Evolutionary conservation across 2,329 filamentous ascomycete genomes (phyloP).

Genomic region (Colletotrichum shisoi): DNA sequence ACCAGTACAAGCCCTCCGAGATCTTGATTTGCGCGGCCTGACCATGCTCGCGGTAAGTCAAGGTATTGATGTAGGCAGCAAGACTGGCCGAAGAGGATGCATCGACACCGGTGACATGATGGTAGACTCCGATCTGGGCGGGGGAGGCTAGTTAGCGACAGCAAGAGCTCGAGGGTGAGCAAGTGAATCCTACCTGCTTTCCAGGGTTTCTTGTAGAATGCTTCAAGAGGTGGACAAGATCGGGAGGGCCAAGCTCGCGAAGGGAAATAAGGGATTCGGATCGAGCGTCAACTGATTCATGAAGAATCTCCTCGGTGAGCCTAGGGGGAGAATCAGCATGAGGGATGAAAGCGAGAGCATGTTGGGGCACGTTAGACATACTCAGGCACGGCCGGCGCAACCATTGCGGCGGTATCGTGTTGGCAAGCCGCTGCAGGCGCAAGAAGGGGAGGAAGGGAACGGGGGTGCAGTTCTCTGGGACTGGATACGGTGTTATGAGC

Average conservation of each 20-base stretch:
- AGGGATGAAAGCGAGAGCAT: constrained; percentile 29
- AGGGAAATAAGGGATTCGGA: constrained; percentile 86
- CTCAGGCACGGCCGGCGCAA: constrained; percentile 79
- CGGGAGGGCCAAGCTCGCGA: constrained; percentile 92
- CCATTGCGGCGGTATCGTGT: constrained; percentile 60
- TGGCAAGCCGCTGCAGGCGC: constrained; percentile 24
- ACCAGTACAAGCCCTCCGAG: constrained; percentile 94
- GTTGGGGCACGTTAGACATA: constrained; percentile 53
- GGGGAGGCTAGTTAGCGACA: constrained; percentile 36
- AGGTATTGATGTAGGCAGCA: constrained; percentile 96
- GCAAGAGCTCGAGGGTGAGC: background rate
- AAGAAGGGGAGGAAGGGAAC: background rate
- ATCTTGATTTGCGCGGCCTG: constrained; percentile 79
- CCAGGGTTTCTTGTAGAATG: constrained; percentile 65
- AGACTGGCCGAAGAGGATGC: constrained; percentile 96
- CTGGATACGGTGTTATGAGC: constrained; percentile 30
- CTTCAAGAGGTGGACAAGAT: constrained; percentile 94
- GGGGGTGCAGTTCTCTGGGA: constrained; percentile 4
- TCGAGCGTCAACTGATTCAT: constrained; percentile 90
- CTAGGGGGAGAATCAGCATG: constrained; percentile 56
- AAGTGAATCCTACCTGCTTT: constrained; percentile 58
- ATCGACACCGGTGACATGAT: constrained; percentile 97
- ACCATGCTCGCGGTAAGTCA: constrained; percentile 88
- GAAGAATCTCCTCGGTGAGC: constrained; percentile 90
- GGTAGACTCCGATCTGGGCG: constrained; percentile 84